A percentile compares a stretch with the other conserved stretches of the same genome.
These are phyloP conservation scores for Trichothecium sympodiale DNA, from an alignment of 2,329 filamentous ascomycete species.

Conservation along the genomic window DNA sequence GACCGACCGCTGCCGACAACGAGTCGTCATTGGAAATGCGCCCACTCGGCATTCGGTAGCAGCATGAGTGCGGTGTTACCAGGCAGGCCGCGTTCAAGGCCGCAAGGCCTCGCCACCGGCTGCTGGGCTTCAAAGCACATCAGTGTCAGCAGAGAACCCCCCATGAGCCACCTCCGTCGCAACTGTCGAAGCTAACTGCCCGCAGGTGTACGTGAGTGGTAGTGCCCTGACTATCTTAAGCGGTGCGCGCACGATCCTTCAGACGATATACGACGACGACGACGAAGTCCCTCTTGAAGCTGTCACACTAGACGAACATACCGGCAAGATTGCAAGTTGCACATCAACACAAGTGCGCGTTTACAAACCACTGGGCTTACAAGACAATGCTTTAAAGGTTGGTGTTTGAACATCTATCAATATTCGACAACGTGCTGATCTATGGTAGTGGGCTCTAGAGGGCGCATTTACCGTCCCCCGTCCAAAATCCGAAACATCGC, in stretches of 20 bases:
- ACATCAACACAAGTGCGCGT: conserved; percentile 58
- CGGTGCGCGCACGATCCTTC: conserved; percentile 62
- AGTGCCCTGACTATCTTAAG: conserved; percentile 76
- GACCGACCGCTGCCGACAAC: too few species aligned
- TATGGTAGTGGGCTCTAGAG: conserved; percentile 51
- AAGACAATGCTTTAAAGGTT: conserved; percentile 67
- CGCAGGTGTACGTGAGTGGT: conserved; percentile 77
- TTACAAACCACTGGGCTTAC: conserved; percentile 63
- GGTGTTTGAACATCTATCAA: conserved; percentile 8
- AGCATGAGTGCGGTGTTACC: conserved; percentile 68
- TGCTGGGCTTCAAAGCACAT: conserved; percentile 63
- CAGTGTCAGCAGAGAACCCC: conserved; percentile 42
- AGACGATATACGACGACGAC: conserved; percentile 84
- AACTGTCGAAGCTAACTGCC: conserved; percentile 5
- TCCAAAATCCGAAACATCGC: conserved; percentile 22
- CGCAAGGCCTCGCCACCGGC: conserved; percentile 66
- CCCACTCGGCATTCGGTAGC: conserved; percentile 25
- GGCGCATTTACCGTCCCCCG: conserved; percentile 39
- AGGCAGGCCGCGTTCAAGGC: conserved; percentile 65
- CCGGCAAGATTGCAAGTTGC: conserved; percentile 76
- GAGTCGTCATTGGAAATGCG: conserved; percentile 2
- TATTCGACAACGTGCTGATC: neutral
- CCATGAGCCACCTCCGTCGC: neutral
- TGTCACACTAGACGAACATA: conserved; percentile 68
- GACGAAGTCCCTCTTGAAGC: conserved; percentile 59